Base-by-base conservation (phyloP, 1,284 basidiomycete species). In the Malassezia furfur region DNA sequence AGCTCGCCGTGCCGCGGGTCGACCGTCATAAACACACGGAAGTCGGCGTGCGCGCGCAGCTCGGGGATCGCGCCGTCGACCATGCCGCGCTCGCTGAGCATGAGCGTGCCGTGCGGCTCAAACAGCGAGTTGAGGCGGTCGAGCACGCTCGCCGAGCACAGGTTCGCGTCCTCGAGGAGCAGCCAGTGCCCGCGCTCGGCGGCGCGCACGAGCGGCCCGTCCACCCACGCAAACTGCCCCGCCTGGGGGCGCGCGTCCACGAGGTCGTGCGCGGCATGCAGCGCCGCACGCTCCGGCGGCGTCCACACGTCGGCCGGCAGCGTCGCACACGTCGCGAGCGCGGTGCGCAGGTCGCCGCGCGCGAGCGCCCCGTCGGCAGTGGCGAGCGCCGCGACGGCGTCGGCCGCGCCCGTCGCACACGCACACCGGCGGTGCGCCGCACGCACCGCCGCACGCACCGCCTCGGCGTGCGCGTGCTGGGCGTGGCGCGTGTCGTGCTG, bases 91-190 rank as follows among this genome's bases (percentile, higher is more conserved):
- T 99, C 94, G 66, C 84, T 91, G 54, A 99, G 80, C 31, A 84
- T 84, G 30, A 99, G 78, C 0, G 79, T 79, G 6, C 94, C 93
- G 48, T 85, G 80, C 14, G 82, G 80, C 77, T 99, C 94, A 73
- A 94, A 96, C 10, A 99, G 83, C 34, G 91, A 93, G 75, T 99
- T 99, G 41, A 99, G 82, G 22, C 94, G 84, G 78, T 99, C 94
- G 25, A 99, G 82, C 5, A 99, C 91, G 2, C 91, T 93, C 2
- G 94, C 85, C 59, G 82, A 91, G 77, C 94, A 99, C 12, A 93
- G 80, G 72, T 99, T 99, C 49, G 94, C 91, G 59, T 86, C 86
- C 63, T 96, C 89, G 51, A 99, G 81, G 41, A 96, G 79, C 47
- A 96, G 78, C 91, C 94, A 96, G 63, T 85, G 80, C 1, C 96